A percentile compares a stretch with the other conserved stretches of the same genome.
phyloP scores from a whole-genome alignment of 2,329 filamentous ascomycete species.

The Biscogniauxia sp. region DNA sequence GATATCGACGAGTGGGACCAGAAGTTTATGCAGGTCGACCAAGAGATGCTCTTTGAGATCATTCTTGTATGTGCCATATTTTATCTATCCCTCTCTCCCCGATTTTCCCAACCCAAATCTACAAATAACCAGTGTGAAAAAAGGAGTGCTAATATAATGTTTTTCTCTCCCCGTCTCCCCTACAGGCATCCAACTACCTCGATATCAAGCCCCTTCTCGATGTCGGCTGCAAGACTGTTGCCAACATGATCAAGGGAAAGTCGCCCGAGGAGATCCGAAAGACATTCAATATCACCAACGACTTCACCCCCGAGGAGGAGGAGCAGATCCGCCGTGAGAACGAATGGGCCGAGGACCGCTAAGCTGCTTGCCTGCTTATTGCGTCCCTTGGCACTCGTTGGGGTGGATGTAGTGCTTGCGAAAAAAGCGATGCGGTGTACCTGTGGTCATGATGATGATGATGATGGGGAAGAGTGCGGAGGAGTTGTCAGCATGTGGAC shows the following conservation, averaged over 20 bases:
- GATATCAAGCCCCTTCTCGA: conserved; percentile 98
- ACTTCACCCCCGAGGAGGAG: conserved; percentile 98
- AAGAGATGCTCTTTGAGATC: conserved; percentile 99
- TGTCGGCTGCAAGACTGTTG: conserved; percentile 98
- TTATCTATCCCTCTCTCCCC: neutral
- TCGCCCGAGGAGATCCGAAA: conserved; percentile 98
- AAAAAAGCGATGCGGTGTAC: neutral
- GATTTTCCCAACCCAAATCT: too few relatives aligned
- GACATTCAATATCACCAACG: conserved; percentile 99
- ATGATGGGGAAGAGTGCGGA: too few relatives aligned
- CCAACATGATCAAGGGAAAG: conserved; percentile 99
- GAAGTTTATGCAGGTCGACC: conserved; percentile 99
- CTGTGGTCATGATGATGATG: neutral
- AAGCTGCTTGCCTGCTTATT: conserved; percentile 27
- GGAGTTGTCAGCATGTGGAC: too few relatives aligned
- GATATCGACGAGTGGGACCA: conserved; percentile 99
- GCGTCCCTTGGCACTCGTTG: neutral
- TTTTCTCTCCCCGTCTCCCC: neutral
- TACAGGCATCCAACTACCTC: conserved; percentile 91
- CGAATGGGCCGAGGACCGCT: conserved; percentile 85
- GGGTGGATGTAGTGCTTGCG: neutral
- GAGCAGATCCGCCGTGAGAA: conserved; percentile 94
- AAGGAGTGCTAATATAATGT: conserved; percentile 23
- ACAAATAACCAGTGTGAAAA: neutral
- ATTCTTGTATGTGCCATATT: conserved; percentile 68